Evolutionary conservation across 441 rosid species (phyloP), one percentile per base, ranked within the genome.

Genomic region (Metrosideros polymorpha): DNA sequence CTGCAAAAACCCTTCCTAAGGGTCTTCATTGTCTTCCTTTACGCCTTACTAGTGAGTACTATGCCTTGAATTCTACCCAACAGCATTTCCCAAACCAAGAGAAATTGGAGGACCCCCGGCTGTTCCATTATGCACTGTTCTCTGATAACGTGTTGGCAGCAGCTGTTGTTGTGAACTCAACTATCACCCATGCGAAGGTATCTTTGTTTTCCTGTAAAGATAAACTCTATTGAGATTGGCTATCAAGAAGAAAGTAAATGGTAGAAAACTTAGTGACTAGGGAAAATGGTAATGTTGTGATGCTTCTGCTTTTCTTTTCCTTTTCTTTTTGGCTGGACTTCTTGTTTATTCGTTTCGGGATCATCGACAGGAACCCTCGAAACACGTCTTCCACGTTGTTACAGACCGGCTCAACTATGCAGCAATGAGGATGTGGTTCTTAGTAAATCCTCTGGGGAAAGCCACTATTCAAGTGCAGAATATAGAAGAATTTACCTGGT

Each of bases 21-120:
- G 99, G 99, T 84, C 95, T 96, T 88, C 99, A 97, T 89, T 96
- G 99, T 91, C 98, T 97, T 87, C 98, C 99, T 15, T 88, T 97
- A 85, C 99, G 98, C 90, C 95, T 97, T 88, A 94, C 99, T 77
- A 90, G 93, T 29, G 98, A 95, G 89, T 97, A 95, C 85, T 94
- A 94, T 88, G 53, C 93, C 50, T 90, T 95, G 89, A 92, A 90
- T 90, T 88, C 95, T 87, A 92, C 97, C 54, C 90, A 94, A 83
- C 95, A 88, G 86, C 93, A 95, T 51, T 95, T 96, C 89, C 92
- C 93, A 25, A 91, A 93, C 91, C 96, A 92, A 87, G 94, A 93
- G 89, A 97, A 91, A 88, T 90, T 96, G 79, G 96, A 97, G 91
- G 93, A 95, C 88, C 91, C 93, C 55, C 89, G 22, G 85, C 91